Percentiles rank a stretch among this genome's conserved stretches.
Conservation (phyloP, 1,284 basidiomycete genomes). For the Tylopilus orsonianus region DNA sequence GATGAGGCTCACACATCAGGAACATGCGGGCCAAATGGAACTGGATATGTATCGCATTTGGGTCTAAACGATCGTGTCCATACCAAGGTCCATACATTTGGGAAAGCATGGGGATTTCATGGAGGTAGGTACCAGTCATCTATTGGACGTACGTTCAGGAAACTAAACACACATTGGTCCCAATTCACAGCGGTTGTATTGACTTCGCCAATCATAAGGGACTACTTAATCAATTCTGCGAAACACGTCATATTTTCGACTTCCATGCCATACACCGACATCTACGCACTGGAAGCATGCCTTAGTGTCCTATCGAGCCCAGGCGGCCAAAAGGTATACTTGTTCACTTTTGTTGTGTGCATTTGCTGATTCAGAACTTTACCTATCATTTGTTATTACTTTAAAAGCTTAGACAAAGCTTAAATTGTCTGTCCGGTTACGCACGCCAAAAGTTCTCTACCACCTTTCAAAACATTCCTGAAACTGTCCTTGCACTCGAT, state of each 20-base stretch:
- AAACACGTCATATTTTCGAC: conserved; percentile 58
- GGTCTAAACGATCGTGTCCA: conserved; percentile 39
- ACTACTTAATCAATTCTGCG: conserved; percentile 63
- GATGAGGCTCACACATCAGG: conserved; percentile 62
- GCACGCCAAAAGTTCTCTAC: conserved; percentile 11
- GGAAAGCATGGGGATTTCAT: conserved; percentile 60
- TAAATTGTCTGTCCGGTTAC: conserved; percentile 12
- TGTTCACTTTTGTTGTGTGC: not conserved
- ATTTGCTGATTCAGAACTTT: not conserved
- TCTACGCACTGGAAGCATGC: conserved; percentile 41
- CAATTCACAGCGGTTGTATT: conserved; percentile 47
- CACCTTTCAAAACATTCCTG: conserved; percentile 11
- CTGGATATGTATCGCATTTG: conserved; percentile 39
- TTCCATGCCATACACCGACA: conserved; percentile 44
- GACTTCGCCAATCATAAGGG: conserved; percentile 43
- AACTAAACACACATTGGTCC: conserved; percentile 1
- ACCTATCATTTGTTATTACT: not conserved
- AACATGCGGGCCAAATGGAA: conserved; percentile 44
- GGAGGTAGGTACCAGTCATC: conserved; percentile 57
- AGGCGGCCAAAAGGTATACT: conserved; percentile 21
- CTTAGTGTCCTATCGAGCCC: conserved; percentile 16
- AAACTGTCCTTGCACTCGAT: conserved; percentile 9
- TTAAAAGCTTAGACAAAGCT: conserved; percentile 17
- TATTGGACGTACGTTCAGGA: too few species aligned
- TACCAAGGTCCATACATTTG: conserved; percentile 52